These are phyloP conservation scores for Hymenoscyphus linearis DNA, from an alignment of 2,329 filamentous ascomycete genomes.

Conservation along the genomic window DNA sequence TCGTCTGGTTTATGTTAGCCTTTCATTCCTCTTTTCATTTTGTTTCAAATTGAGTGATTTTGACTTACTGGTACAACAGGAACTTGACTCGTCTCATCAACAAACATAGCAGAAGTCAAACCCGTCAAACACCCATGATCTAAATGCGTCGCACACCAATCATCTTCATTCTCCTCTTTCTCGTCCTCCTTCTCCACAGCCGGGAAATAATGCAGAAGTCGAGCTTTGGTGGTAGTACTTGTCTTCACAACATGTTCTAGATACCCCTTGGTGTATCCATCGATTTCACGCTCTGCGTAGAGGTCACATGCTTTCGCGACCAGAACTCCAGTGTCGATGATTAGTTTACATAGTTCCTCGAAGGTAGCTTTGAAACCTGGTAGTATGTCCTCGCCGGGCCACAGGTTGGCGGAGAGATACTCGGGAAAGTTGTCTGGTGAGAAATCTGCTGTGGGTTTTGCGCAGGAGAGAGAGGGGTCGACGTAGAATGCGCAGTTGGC, in stretches of 20 bases:
- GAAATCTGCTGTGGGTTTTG: conserved; percentile 54
- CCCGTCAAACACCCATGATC: conserved; percentile 94
- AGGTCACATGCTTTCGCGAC: conserved; percentile 87
- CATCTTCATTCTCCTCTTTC: conserved; percentile 57
- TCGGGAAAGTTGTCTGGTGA: conserved; percentile 66
- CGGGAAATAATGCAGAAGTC: conserved; percentile 90
- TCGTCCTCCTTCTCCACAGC: conserved; percentile 37
- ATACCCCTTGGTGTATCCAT: conserved; percentile 70
- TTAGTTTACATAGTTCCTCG: conserved; percentile 70
- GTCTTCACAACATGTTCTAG: conserved; percentile 81
- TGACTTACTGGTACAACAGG: conserved; percentile 30
- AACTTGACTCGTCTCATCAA: conserved; percentile 61
- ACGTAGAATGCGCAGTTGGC: conserved; percentile 78
- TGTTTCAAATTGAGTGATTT: background rate
- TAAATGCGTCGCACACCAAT: conserved; percentile 89
- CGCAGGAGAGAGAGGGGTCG: conserved; percentile 55
- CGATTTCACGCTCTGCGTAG: conserved; percentile 75
- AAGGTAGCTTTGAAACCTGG: conserved; percentile 71
- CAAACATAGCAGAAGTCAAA: conserved; percentile 91
- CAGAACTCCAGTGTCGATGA: conserved; percentile 84
- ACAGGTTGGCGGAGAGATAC: conserved; percentile 85
- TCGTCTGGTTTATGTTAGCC: conserved; percentile 28
- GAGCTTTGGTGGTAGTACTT: conserved; percentile 84
- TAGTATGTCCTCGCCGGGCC: conserved; percentile 65
- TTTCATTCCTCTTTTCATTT: conserved; percentile 7